phyloP scores from a whole-genome alignment of 805 yeast genomes.

The Tetrapisispora fleetii region DNA sequence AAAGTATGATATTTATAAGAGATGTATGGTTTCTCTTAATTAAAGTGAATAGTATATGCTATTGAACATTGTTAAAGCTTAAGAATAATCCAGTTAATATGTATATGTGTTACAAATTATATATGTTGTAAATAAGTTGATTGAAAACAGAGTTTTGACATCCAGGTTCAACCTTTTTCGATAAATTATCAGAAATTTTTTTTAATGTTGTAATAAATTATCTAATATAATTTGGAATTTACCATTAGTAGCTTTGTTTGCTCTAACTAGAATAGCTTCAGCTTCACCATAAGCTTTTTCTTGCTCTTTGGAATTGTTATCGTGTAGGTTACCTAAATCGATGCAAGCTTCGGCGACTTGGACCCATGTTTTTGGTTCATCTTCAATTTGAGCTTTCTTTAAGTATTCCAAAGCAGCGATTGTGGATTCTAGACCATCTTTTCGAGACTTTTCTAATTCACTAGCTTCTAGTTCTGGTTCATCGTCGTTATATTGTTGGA shows the following conservation, averaged over 20 bases:
- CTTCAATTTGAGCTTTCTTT: constrained; percentile 50
- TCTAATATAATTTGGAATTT: constrained; percentile 56
- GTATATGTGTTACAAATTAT: too few relatives aligned
- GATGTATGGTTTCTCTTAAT: too few relatives aligned
- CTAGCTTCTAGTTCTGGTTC: constrained; percentile 9
- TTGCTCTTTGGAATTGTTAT: constrained; percentile 57
- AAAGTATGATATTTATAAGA: too few relatives aligned
- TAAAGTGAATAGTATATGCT: too few relatives aligned
- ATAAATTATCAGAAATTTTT: background rate
- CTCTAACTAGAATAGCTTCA: constrained; percentile 53
- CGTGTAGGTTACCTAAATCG: constrained; percentile 64
- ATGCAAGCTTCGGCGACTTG: constrained; percentile 80
- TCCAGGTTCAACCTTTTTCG: background rate
- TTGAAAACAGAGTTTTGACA: background rate
- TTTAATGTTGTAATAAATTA: constrained; percentile 32
- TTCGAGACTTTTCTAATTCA: constrained; percentile 36
- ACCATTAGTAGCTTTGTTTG: constrained; percentile 74
- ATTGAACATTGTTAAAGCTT: too few relatives aligned
- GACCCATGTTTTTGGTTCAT: constrained; percentile 75
- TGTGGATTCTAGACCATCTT: constrained; percentile 39
- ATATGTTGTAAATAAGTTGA: background rate
- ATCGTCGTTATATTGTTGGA: constrained; percentile 47
- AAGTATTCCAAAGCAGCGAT: constrained; percentile 48
- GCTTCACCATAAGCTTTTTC: constrained; percentile 59
- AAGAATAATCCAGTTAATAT: too few relatives aligned